These are phyloP conservation scores for Talaromyces sp. DNA, from an alignment of 2,329 filamentous ascomycete species.

Conservation along the genomic window DNA sequence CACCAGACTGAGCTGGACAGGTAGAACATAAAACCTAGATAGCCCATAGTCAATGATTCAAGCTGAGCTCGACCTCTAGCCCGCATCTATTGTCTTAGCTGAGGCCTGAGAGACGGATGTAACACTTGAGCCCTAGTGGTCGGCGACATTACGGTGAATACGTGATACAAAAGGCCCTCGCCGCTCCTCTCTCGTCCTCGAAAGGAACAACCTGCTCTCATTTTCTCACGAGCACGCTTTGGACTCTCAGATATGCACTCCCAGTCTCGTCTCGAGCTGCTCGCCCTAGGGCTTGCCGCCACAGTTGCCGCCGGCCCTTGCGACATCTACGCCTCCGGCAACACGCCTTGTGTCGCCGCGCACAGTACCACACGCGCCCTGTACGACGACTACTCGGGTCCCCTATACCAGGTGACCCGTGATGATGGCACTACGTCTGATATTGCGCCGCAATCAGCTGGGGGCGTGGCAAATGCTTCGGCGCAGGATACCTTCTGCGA, in stretches of 20 bases:
- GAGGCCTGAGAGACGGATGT: no score
- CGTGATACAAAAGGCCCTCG: no score
- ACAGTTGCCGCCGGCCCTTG: conserved; percentile 6
- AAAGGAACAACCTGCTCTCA: no score
- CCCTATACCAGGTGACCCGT: conserved; percentile 6
- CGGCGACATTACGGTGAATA: no score
- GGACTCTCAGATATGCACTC: background rate
- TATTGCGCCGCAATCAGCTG: conserved; percentile 1
- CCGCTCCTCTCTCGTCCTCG: no score
- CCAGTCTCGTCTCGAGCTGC: background rate
- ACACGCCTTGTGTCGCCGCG: conserved; percentile 6
- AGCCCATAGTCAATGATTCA: no score
- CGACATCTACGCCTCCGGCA: conserved; percentile 6
- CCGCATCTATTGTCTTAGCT: no score
- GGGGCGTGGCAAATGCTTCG: conserved; percentile 2
- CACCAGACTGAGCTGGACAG: no score
- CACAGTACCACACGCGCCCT: conserved; percentile 7
- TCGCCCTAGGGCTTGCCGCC: background rate
- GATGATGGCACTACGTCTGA: conserved; percentile 3
- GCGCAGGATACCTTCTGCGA: conserved; percentile 6
- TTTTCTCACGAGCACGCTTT: no score
- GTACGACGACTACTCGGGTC: conserved; percentile 4
- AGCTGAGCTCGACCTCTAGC: no score
- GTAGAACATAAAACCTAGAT: no score
- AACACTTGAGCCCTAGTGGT: no score